Evolutionary conservation across 1,284 basidiomycete genomes (phyloP).

Genomic region (Ceratobasidium sp.): DNA sequence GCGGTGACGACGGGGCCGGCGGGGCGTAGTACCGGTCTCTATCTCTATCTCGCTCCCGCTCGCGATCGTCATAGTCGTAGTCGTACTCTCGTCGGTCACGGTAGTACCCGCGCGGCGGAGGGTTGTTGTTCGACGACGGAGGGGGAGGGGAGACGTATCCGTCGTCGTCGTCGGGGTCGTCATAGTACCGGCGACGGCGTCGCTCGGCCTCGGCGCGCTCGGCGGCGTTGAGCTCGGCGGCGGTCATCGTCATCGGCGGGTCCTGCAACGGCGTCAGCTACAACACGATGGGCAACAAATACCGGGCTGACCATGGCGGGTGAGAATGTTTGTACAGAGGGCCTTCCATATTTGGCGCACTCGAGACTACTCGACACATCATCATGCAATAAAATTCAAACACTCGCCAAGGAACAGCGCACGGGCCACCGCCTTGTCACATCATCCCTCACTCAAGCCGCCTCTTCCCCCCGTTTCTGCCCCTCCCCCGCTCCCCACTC

Average conservation of each 20-base stretch:
- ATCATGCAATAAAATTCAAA: conserved; percentile 48
- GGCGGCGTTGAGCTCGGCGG: conserved; percentile 44
- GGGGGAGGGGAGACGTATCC: conserved; percentile 12
- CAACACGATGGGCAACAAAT: not conserved
- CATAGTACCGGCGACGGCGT: conserved; percentile 23
- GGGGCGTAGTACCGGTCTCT: not conserved
- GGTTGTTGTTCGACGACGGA: no score
- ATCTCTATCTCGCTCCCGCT: conserved; percentile 1
- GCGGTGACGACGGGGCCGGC: conserved; percentile 15
- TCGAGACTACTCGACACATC: conserved; percentile 43
- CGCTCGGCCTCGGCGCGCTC: conserved; percentile 44
- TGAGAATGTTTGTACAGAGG: conserved; percentile 31
- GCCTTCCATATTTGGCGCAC: conserved; percentile 47
- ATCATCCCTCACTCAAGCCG: no score
- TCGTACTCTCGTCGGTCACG: conserved; percentile 26
- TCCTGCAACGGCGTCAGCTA: not conserved
- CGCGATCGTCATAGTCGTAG: conserved; percentile 3
- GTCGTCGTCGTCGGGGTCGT: conserved; percentile 34
- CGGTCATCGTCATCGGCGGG: conserved; percentile 19
- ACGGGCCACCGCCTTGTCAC: conserved; percentile 22
- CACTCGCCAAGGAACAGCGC: conserved; percentile 18
- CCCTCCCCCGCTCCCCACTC: not conserved
- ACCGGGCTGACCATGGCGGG: not conserved
- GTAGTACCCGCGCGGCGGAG: conserved; percentile 3
- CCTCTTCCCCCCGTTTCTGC: no score